Conservation (phyloP, 2,329 filamentous ascomycete genomes). For the Cryphonectria radicalis region DNA sequence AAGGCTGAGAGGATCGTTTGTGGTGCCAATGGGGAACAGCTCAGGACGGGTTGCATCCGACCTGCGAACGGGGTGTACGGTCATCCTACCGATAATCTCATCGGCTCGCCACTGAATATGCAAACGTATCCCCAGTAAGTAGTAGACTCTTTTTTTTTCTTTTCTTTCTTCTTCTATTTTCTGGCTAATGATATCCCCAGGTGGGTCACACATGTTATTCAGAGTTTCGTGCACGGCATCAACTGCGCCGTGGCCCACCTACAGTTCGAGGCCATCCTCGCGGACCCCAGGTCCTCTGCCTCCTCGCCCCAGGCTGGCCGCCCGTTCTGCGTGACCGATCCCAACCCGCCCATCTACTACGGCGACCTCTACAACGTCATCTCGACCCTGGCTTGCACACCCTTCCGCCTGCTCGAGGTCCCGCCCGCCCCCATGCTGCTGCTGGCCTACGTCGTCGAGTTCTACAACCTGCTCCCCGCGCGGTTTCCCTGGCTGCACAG, state of each 20-base stretch:
- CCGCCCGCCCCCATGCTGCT: constrained; percentile 43
- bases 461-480: constrained; percentile 40
- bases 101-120: constrained; percentile 46
- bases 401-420: constrained; percentile 39
- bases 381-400: constrained; percentile 41
- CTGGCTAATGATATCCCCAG: constrained; percentile 32
- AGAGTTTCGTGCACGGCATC: constrained; percentile 46
- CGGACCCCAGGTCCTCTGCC: constrained; percentile 32
- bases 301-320: constrained; percentile 41
- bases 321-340: constrained; percentile 48
- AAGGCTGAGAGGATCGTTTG: constrained; percentile 51
- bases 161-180: background rate
- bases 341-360: constrained; percentile 46
- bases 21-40: constrained; percentile 39
- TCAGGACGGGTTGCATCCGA: constrained; percentile 56
- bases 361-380: constrained; percentile 43
- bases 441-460: constrained; percentile 43
- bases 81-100: constrained; percentile 51
- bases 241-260: constrained; percentile 49
- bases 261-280: constrained; percentile 46
- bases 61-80: constrained; percentile 59
- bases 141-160: constrained; percentile 20
- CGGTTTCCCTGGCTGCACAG: constrained; percentile 35
- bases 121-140: constrained; percentile 49
- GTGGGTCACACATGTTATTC: constrained; percentile 45